Evolutionary conservation across 192 early-diverging fungal species (phyloP), one percentile per base, ranked within the genome.

Genomic region (Coemansia sp.): DNA sequence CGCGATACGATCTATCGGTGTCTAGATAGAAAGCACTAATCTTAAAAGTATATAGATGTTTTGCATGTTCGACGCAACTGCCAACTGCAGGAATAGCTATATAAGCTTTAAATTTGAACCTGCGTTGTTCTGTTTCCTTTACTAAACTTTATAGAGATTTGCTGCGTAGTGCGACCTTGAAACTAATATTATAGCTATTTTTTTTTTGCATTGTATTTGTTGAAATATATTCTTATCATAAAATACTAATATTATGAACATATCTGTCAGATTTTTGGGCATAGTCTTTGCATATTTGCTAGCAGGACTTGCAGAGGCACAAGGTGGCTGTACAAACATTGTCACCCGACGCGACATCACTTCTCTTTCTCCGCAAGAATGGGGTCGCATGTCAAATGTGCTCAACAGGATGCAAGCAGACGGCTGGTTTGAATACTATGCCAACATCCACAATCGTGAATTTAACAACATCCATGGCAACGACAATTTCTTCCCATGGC

Each of bases 401-500:
- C 29, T 77, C 2, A 64, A 57, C 53, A 54, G 65, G n/a, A 82
- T 82, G 80, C 55, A 76, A 8, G 60, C 67, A 8, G 80, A 82
- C 31, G 80, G 80, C 6, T 82, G 80, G 80, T 71, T 77, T 50
- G 51, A 57, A 36, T 70, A 68, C 65, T 80, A 74, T 61, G 55
- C 74, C 20, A 61, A 68, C 10, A 76, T 77, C 22, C 82, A 84
- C 71, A 71, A 71, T 56, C 57, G 64, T 31, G 68, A 80, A 57
- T 84, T 76, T 54, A 55, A 62, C 61, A 79, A 76, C 53, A 80
- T 84, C 58, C 82, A 84, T 46, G 82, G 78, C 29, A 84, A 84
- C 67, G 74, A 75, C 54, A 67, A 76, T 30, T 84, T 86, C 61
- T 83, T 83, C 57, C 76, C 85, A 9, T 86, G 79, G 79, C 85